These are phyloP conservation scores for Fonsecaea nubica DNA, from an alignment of 2,329 filamentous ascomycete genomes.

Conservation along the genomic window DNA sequence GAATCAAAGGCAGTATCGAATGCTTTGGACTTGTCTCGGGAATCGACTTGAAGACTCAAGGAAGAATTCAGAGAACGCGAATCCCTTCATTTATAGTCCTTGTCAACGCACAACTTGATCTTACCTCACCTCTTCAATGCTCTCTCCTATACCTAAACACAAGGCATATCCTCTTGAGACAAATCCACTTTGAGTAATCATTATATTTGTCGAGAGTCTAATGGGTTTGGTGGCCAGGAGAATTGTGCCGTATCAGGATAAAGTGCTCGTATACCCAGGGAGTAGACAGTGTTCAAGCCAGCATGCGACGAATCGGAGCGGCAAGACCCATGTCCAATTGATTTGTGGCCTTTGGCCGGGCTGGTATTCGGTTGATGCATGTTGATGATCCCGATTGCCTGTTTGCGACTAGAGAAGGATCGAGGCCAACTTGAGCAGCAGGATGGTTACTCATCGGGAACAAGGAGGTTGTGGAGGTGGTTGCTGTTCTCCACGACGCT, in stretches of 20 bases:
- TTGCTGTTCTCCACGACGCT: background rate
- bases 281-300: background rate
- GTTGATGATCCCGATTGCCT: constrained; percentile 10
- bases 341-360: background rate
- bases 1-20: background rate
- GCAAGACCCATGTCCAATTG: background rate
- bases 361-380: background rate
- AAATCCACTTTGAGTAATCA: constrained; percentile 7
- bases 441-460: constrained; percentile 15
- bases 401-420: background rate
- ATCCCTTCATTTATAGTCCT: background rate
- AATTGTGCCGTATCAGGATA: background rate
- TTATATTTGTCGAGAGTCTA: constrained; percentile 9
- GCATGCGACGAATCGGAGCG: background rate
- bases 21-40: background rate
- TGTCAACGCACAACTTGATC: background rate
- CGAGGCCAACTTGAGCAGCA: background rate
- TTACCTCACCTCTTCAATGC: background rate
- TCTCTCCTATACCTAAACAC: background rate
- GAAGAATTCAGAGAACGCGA: background rate
- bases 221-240: background rate
- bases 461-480: background rate
- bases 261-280: background rate
- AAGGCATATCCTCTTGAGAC: background rate
- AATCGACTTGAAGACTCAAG: background rate